Evolutionary conservation across 2,329 filamentous ascomycete genomes (phyloP).

Genomic region (Penicillium sp.): DNA sequence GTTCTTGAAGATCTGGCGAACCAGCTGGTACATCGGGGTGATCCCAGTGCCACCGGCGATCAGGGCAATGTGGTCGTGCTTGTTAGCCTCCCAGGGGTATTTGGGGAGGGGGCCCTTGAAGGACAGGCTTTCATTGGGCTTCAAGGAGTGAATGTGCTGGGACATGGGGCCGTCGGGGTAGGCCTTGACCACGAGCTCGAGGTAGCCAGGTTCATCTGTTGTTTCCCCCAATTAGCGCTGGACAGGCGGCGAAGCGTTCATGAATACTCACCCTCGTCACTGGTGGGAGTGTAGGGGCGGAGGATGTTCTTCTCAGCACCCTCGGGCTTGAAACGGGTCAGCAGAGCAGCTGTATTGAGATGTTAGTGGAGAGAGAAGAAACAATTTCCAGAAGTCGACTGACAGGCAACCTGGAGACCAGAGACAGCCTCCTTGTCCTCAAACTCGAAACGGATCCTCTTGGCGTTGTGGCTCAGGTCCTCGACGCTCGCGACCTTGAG

Average conservation of each 20-base stretch:
- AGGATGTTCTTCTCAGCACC: constrained; percentile 79
- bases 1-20: constrained; percentile 89
- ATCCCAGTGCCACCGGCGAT: constrained; percentile 95
- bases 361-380: constrained; percentile 7
- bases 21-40: constrained; percentile 95
- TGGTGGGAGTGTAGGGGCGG: constrained; percentile 87
- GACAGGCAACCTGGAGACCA: constrained; percentile 72
- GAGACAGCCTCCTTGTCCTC: constrained; percentile 79
- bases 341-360: constrained; percentile 56
- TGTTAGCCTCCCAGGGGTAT: constrained; percentile 84
- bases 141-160: constrained; percentile 76
- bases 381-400: constrained; percentile 18
- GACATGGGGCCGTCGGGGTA: constrained; percentile 93
- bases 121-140: constrained; percentile 73
- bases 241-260: neutral
- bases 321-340: constrained; percentile 87
- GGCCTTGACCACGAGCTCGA: constrained; percentile 87
- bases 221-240: neutral
- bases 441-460: constrained; percentile 82
- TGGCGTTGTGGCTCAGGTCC: constrained; percentile 87
- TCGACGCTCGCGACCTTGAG: constrained; percentile 75
- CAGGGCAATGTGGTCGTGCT: constrained; percentile 68
- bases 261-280: constrained; percentile 65
- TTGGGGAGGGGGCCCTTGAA: constrained; percentile 96
- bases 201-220: constrained; percentile 65